Base-by-base conservation (phyloP, 2,329 filamentous ascomycete genomes). In the Neonectria sp. region DNA sequence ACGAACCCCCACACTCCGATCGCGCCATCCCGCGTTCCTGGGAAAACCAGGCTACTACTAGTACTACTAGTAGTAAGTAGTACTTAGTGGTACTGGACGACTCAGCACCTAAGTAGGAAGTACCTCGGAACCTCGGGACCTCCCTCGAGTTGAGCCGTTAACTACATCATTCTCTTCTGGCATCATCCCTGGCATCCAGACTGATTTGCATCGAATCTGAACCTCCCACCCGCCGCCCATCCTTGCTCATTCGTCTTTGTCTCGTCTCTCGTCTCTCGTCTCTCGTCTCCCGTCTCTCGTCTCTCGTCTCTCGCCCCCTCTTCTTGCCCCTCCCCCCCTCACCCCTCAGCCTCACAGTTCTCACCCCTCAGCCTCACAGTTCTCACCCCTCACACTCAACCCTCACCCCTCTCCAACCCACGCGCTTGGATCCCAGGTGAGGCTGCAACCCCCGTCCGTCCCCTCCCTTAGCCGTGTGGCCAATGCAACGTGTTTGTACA, bases 11-110 rank as follows among this genome's bases (percentile, higher is more conserved):
- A 72, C 72, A 72, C 31, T 65, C 27, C 57, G 53, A 73, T 69
- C 61, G 68, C 69, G 58, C 68, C 65, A 75, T 74, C 72, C 73
- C 73, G 63, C 73, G 63, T 67, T 68, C 58, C 68, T 69, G 65
- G 73, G 52, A 66, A 68, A 60, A 64, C 60, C 55, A 66, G 65
- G 43, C 49, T 63, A 55, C 49, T n/a, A 21, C 21, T 21, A 21
- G 21, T 21, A 21, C 1, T 21, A 21, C 21, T 21, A 21, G 1
- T 21, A 21, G 21, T 21, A 21, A 21, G 21, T 21, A 21, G 21
- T 21, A 21, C 21, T 21, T 21, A 21, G 21, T 21, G 21, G 21
- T 21, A 13, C 9, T 35, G 33, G 9, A 21, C 21, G 21, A 21
- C 21, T 21, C 21, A 2, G 21, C 21, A 21, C 21, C 21, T 21